Conservation (phyloP, 352 stramenopile species). For the Pelagophyceae sp. region DNA sequence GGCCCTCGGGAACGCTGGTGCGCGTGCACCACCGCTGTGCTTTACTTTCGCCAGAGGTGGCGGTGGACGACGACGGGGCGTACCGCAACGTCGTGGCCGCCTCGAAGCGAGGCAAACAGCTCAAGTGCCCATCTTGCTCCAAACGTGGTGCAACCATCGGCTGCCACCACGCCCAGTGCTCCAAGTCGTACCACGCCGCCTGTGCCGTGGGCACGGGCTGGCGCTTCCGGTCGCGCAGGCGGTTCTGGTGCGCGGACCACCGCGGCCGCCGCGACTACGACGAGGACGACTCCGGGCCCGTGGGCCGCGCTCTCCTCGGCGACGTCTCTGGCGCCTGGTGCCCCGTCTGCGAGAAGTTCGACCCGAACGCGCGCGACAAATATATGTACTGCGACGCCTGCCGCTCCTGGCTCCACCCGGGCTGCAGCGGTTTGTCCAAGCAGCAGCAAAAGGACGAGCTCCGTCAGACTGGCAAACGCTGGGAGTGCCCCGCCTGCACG, state of each 20-base stretch:
- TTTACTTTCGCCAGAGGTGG: conserved; percentile 24
- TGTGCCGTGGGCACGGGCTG: conserved; percentile 24
- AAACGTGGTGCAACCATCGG: conserved; percentile 25
- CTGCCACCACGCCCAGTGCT: conserved; percentile 21
- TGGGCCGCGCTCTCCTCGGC: not conserved
- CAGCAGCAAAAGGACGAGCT: not conserved
- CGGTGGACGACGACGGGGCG: conserved; percentile 24
- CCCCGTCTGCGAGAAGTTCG: not conserved
- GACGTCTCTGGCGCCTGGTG: not conserved
- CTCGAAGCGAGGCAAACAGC: conserved; percentile 20
- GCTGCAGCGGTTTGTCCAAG: not conserved
- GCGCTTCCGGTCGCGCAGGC: not conserved
- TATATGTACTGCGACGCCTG: conserved; percentile 1
- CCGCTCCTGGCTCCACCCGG: not conserved
- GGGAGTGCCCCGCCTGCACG: not conserved
- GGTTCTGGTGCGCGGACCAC: conserved; percentile 19
- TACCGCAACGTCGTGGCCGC: conserved; percentile 27
- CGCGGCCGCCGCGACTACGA: not conserved
- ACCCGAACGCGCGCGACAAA: not conserved
- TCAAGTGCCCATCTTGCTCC: conserved; percentile 20
- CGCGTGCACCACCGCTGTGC: conserved; percentile 23
- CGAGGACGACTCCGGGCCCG: not conserved
- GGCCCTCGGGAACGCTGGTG: not conserved
- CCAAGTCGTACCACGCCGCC: conserved; percentile 25
- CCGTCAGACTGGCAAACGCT: not conserved